These are phyloP conservation scores for Reticulascus tulasneorum DNA, from an alignment of 2,329 filamentous ascomycete genomes.

Conservation along the genomic window DNA sequence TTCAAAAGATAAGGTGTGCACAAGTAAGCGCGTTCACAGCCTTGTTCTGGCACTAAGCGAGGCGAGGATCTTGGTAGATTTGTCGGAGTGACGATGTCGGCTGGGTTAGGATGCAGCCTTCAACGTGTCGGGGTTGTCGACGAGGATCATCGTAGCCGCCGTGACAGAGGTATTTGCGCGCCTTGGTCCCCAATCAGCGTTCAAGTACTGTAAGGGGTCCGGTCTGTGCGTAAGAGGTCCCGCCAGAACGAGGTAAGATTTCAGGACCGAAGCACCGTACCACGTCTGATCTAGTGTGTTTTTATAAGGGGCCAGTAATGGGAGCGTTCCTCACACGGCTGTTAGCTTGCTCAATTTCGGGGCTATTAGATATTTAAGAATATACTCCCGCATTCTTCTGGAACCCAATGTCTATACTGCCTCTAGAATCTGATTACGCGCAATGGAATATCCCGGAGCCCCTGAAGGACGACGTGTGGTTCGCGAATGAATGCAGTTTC, in stretches of 20 bases:
- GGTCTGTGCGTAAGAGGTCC: too few relatives aligned
- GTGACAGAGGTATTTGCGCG: conserved; percentile 55
- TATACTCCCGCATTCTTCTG: conserved; percentile 37
- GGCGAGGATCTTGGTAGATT: too few relatives aligned
- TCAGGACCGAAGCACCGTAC: neutral
- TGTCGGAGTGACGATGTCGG: too few relatives aligned
- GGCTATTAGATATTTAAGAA: conserved; percentile 47
- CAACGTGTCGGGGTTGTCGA: too few relatives aligned
- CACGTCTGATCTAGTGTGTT: neutral
- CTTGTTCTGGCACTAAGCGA: too few relatives aligned
- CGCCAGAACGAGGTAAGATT: conserved; percentile 3
- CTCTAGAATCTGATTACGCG: conserved; percentile 49
- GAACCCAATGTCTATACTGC: conserved; percentile 45
- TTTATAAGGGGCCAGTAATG: conserved; percentile 35
- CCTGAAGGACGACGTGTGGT: conserved; percentile 56
- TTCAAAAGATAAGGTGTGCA: too few relatives aligned
- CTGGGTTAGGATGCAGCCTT: too few relatives aligned
- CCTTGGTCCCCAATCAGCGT: conserved; percentile 42
- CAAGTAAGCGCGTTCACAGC: too few relatives aligned
- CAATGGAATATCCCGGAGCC: conserved; percentile 57
- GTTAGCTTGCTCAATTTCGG: conserved; percentile 40
- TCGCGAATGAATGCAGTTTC: conserved; percentile 55
- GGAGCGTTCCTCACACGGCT: conserved; percentile 39
- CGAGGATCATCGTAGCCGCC: conserved; percentile 55
- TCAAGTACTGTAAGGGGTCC: too few relatives aligned